These are phyloP conservation scores for Ogataea nakhonphanomensis DNA, from an alignment of 805 yeast genomes.

Conservation along the genomic window DNA sequence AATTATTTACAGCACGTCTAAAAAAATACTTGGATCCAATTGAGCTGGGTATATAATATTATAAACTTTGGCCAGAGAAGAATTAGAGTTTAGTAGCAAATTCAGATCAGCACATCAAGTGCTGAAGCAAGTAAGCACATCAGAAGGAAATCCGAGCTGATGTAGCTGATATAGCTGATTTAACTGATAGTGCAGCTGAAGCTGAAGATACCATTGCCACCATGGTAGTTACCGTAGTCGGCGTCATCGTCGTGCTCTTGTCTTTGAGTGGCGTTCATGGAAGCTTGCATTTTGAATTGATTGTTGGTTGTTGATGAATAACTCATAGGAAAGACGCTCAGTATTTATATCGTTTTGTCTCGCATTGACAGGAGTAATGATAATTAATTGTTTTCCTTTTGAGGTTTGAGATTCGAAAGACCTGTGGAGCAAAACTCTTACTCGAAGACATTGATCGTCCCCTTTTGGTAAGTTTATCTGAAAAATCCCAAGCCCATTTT, in stretches of 20 bases:
- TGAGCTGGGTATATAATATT: conserved; percentile 1
- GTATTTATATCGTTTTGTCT: neutral
- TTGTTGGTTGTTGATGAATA: neutral
- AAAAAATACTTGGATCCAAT: neutral
- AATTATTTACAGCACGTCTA: conserved; percentile 1
- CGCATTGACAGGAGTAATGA: neutral
- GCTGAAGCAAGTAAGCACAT: too few species aligned
- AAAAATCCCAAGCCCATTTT: neutral
- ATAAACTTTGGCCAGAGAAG: conserved; percentile 10
- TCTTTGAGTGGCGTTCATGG: conserved; percentile 13
- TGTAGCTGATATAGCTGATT: too few species aligned
- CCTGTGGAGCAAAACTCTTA: neutral
- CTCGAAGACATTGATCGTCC: conserved; percentile 3
- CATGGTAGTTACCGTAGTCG: conserved; percentile 12
- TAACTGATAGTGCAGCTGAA: conserved; percentile 13
- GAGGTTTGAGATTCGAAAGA: conserved; percentile 3
- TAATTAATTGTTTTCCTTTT: neutral
- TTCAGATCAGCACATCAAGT: neutral
- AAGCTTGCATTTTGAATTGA: conserved; percentile 8
- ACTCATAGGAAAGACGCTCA: neutral
- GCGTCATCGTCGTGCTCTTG: conserved; percentile 18
- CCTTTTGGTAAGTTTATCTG: neutral
- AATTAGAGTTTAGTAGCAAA: conserved; percentile 3
- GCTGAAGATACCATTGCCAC: neutral
- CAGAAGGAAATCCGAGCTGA: too few species aligned